A percentile compares a stretch with the other conserved stretches of the same genome.
Conservation (phyloP, 306 rosid genomes). For the Acmispon strigosus region DNA sequence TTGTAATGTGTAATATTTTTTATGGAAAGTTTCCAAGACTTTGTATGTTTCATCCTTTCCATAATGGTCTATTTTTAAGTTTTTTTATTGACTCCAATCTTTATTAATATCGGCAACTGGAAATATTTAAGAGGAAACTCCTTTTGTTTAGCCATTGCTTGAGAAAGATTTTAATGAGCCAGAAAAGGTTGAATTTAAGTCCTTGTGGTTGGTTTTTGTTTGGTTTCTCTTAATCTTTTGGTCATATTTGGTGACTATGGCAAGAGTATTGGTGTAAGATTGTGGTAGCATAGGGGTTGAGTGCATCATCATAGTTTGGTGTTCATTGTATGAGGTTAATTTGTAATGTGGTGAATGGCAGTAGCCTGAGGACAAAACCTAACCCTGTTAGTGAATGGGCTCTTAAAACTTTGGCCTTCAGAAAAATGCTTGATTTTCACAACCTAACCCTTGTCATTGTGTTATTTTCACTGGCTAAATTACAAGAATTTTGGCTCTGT, state of each 20-base stretch:
- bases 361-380: background rate
- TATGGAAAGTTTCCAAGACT: background rate
- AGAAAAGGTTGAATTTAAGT: background rate
- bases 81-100: background rate
- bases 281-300: background rate
- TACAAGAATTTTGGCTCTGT: background rate
- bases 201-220: background rate
- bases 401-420: background rate
- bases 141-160: background rate
- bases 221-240: background rate
- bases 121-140: background rate
- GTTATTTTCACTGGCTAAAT: background rate
- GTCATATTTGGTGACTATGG: constrained; percentile 1
- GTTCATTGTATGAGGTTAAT: background rate
- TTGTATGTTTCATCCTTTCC: background rate
- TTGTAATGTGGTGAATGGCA: background rate
- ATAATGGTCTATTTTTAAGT: background rate
- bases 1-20: background rate
- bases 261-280: background rate
- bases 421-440: background rate
- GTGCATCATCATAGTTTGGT: background rate
- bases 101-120: background rate
- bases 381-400: background rate
- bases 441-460: background rate
- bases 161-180: background rate